Evolutionary conservation across 768 basidiomycete genomes (phyloP).

Genomic region (Phylloporus sp.): DNA sequence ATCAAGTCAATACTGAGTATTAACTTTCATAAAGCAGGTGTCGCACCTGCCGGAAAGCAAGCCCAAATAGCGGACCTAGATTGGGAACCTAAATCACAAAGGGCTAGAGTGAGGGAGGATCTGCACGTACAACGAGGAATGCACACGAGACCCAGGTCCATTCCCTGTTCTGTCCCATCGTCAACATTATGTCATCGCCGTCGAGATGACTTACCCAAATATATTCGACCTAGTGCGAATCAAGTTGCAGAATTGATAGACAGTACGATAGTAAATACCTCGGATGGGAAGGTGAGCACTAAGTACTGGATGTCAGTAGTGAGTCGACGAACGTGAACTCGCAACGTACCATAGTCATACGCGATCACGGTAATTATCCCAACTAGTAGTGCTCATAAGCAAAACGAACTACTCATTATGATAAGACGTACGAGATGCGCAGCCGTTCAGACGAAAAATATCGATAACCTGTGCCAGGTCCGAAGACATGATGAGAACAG

Average conservation of each 20-base stretch:
- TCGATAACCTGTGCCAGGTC: background rate
- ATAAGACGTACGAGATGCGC: constrained; percentile 1
- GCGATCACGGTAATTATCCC: background rate
- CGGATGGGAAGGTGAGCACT: constrained; percentile 6
- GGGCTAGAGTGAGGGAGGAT: background rate
- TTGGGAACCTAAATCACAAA: too few species aligned
- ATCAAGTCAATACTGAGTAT: background rate
- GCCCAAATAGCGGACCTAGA: constrained; percentile 11
- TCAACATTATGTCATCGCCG: background rate
- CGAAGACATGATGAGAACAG: constrained; percentile 1
- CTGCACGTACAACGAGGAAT: constrained; percentile 1
- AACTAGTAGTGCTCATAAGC: background rate
- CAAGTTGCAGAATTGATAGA: background rate
- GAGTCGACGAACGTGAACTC: background rate
- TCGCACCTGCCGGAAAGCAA: background rate
- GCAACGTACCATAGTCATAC: constrained; percentile 8
- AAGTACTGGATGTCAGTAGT: background rate
- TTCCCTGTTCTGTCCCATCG: background rate
- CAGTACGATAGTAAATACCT: constrained; percentile 1
- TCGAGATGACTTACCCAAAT: constrained; percentile 6
- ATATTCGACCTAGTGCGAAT: background rate
- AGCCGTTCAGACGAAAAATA: constrained; percentile 4
- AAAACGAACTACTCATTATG: background rate
- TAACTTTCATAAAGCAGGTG: background rate
- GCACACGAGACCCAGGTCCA: constrained; percentile 8